phyloP scores from a whole-genome alignment of 768 basidiomycete genomes.

The Xanthoconium stramineum region DNA sequence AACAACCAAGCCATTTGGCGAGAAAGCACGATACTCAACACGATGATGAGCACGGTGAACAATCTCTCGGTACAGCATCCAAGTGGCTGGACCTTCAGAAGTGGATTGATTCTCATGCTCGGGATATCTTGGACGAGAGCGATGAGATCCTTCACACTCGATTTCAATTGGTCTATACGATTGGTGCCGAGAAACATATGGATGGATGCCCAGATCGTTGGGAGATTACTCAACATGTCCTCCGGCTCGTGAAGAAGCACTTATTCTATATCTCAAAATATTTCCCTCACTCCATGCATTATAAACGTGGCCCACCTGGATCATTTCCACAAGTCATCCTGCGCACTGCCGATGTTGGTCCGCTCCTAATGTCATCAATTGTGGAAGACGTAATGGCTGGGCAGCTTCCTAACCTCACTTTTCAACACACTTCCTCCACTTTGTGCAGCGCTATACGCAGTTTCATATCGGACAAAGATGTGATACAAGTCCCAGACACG shows the following conservation, averaged over 20 bases:
- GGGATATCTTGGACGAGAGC: neutral
- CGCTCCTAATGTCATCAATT: neutral
- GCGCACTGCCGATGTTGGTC: no score
- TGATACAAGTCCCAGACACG: neutral
- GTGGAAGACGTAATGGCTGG: neutral
- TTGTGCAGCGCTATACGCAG: no score
- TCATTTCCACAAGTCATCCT: no score
- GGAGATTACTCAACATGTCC: neutral
- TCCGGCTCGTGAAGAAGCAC: neutral
- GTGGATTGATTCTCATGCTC: neutral
- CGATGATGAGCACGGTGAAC: no score
- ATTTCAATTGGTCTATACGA: neutral
- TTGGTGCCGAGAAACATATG: neutral
- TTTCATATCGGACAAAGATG: neutral
- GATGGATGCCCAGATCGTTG: neutral
- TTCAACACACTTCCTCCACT: no score
- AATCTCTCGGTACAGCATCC: neutral
- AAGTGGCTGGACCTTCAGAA: neutral
- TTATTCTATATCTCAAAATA: neutral
- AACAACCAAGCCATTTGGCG: no score
- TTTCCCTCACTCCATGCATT: neutral
- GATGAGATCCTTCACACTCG: neutral
- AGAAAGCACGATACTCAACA: no score
- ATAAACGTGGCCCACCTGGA: neutral
- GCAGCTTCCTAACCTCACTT: no score